Base-by-base conservation (phyloP, 2,329 filamentous ascomycete genomes). In the Cyclaneusma minus region DNA sequence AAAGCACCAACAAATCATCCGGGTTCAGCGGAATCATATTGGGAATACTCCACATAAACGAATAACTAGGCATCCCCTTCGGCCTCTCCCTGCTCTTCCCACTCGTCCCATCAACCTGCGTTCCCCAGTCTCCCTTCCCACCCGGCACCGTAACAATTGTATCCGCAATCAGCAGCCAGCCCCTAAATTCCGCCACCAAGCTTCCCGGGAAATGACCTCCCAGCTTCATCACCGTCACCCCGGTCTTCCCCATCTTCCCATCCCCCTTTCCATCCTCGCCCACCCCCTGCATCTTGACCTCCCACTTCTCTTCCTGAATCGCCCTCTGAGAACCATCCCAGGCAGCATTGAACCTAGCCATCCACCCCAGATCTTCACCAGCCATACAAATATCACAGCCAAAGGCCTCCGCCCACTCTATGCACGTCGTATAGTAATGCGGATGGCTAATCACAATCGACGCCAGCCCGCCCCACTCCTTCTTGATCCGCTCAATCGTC, bases 191-290 rank as follows among this genome's bases (percentile, higher is more conserved):
- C 33, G 80, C 44, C 3, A 83, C 68, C 32, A 77, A 51, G 36
- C 71, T 80, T 0, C 82, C 82, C 0, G 76, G 74, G 41, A 89
- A 89, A 52, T 91, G 81, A 0, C 82, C 82, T 0, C 80, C 79
- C 1, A 75, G 59, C 47, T 82, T 81, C 27, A 87, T 57, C 1
- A 66, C 68, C 16, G 55, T 64, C 3, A 74, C 58, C 0, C 65
- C 69, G 0, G 58, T 55, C 26, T 48, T 48, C 1, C 66, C 68
- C 16, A 55, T 64, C 3, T 74, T 58, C 0, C 65, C 69, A 0
- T 58, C 55, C 26, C 48, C 48, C 29, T 40, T 7, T 18, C 25
- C 25, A 6, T 22, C 25, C 6, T 14, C 29, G 5, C 44, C 27
- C n/a, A n/a, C n/a, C n/a, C n/a, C n/a, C 2, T 21, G 24, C 11